Percentiles rank a stretch among this genome's conserved stretches.
These are phyloP conservation scores for Solidago caesia DNA, from an alignment of 129 eudicot species.

Conservation along the genomic window DNA sequence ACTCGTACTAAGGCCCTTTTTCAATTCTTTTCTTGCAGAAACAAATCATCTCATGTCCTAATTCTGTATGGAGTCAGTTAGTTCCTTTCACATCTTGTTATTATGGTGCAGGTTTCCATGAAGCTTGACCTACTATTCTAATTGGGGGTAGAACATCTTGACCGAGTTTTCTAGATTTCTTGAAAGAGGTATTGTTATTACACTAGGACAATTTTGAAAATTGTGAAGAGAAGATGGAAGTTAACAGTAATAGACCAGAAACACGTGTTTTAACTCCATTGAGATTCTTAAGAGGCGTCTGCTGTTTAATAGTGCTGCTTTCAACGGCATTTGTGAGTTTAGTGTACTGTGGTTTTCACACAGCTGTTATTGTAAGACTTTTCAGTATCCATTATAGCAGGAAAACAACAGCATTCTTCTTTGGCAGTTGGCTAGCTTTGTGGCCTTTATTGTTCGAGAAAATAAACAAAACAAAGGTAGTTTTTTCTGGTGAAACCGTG, in stretches of 20 bases:
- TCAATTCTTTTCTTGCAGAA: conserved; percentile 31
- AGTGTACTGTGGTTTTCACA: conserved; percentile 56
- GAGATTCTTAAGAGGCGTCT: conserved; percentile 50
- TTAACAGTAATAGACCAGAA: conserved; percentile 27
- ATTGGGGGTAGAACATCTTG: neutral
- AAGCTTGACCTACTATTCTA: neutral
- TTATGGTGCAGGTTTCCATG: neutral
- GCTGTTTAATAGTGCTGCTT: conserved; percentile 58
- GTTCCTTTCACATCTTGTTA: neutral
- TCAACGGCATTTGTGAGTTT: conserved; percentile 76
- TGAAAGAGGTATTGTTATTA: conserved; percentile 8
- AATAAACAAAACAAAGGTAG: conserved; percentile 77
- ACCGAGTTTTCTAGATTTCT: neutral
- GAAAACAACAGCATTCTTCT: conserved; percentile 59
- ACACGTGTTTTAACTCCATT: conserved; percentile 51
- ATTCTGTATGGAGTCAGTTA: conserved; percentile 5
- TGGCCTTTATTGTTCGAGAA: conserved; percentile 94
- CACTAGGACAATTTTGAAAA: conserved; percentile 9
- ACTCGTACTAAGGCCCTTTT: neutral
- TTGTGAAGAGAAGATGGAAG: conserved; percentile 44
- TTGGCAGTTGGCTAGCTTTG: conserved; percentile 79
- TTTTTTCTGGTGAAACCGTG: conserved; percentile 75
- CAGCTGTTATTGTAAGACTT: conserved; percentile 57
- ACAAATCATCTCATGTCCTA: conserved; percentile 13
- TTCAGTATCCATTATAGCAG: conserved; percentile 84